Percentiles rank a stretch among this genome's conserved stretches.
These are phyloP conservation scores for Citrus australasica DNA, from an alignment of 345 rosid genomes.

Conservation along the genomic window DNA sequence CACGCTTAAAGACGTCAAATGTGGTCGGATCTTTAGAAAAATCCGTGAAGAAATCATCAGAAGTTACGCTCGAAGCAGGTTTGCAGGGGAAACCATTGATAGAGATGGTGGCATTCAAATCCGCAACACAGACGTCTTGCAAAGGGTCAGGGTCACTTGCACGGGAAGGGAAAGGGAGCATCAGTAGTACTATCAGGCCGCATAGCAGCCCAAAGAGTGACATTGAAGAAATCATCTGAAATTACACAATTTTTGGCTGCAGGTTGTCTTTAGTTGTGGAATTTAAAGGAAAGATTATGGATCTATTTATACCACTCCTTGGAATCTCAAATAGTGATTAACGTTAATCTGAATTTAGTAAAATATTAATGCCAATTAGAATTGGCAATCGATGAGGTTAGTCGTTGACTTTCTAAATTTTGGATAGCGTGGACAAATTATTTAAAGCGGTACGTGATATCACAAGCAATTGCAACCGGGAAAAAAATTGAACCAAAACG, in stretches of 20 bases:
- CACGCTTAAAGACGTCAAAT: constrained; percentile 22
- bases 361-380: too few relatives aligned
- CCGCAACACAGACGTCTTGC: constrained; percentile 72
- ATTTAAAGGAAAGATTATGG: too few relatives aligned
- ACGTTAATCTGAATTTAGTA: too few relatives aligned
- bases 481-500: too few relatives aligned
- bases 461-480: too few relatives aligned
- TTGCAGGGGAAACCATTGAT: constrained; percentile 82
- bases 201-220: constrained; percentile 11
- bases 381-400: neutral
- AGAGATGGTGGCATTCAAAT: constrained; percentile 33
- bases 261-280: too few relatives aligned
- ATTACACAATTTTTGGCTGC: too few relatives aligned
- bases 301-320: too few relatives aligned
- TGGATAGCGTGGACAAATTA: too few relatives aligned
- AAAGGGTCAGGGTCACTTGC: constrained; percentile 56
- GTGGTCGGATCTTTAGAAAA: constrained; percentile 46
- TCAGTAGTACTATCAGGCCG: constrained; percentile 9
- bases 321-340: too few relatives aligned
- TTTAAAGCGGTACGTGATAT: too few relatives aligned
- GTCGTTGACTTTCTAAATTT: too few relatives aligned
- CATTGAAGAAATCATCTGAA: neutral
- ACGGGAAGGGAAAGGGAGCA: constrained; percentile 35
- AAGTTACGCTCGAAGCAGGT: constrained; percentile 35
- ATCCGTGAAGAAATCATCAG: constrained; percentile 67